Conservation (phyloP, 2,329 filamentous ascomycete genomes). For the Hirsutella minnesotensis region DNA sequence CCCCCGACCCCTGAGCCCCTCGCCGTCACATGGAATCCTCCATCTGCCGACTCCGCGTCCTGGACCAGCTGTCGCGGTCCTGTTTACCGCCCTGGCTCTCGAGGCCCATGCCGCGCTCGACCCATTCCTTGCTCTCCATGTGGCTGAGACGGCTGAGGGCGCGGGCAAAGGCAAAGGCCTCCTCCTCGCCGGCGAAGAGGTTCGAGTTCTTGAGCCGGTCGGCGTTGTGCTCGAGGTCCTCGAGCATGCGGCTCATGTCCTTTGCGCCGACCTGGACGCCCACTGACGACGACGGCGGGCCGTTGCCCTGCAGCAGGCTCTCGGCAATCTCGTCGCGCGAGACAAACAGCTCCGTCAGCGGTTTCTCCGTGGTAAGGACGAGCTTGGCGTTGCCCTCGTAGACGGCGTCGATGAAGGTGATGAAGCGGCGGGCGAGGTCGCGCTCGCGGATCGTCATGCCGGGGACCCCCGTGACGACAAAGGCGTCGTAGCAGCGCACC, state of each 20-base stretch:
- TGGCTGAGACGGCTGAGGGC: slow-evolving; percentile 75
- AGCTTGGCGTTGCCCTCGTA: slow-evolving; percentile 92
- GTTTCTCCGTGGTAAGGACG: slow-evolving; percentile 80
- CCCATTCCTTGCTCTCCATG: slow-evolving; percentile 94
- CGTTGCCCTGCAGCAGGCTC: slow-evolving; percentile 36
- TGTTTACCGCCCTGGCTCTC: slow-evolving; percentile 52
- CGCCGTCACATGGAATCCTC: slow-evolving; percentile 49
- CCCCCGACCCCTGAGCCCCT: too few species aligned
- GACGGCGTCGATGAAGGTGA: slow-evolving; percentile 93
- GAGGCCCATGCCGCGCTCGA: slow-evolving; percentile 65
- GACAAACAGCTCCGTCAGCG: slow-evolving; percentile 76
- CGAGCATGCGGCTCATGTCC: slow-evolving; percentile 69
- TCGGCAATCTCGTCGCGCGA: slow-evolving; percentile 57
- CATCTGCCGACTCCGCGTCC: slow-evolving; percentile 54
- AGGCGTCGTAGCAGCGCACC: slow-evolving; percentile 79
- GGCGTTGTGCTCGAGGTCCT: slow-evolving; percentile 78
- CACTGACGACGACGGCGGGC: neutral
- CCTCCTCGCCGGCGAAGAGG: slow-evolving; percentile 89
- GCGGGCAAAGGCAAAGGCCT: slow-evolving; percentile 88
- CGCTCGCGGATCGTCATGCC: slow-evolving; percentile 80
- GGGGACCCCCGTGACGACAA: slow-evolving; percentile 83
- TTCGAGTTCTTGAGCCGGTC: slow-evolving; percentile 72
- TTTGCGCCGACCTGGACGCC: too few species aligned
- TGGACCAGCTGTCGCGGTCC: slow-evolving; percentile 54
- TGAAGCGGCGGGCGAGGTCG: slow-evolving; percentile 84